phyloP scores from a whole-genome alignment of 108 stramenopile genomes.

The Conticribra guillardii region DNA sequence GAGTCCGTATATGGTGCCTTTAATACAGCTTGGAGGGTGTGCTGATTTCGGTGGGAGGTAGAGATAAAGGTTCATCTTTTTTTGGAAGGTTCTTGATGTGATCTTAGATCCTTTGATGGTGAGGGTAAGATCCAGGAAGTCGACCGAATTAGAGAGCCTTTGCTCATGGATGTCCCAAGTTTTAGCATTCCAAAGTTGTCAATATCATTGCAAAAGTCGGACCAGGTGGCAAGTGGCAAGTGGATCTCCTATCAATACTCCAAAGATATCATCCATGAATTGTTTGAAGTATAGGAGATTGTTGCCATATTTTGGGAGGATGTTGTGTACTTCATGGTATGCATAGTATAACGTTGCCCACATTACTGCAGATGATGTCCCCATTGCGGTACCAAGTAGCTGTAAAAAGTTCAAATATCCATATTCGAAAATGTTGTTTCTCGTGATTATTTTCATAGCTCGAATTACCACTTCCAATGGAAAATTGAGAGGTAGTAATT shows the following conservation, averaged over 20 bases:
- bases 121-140: no score
- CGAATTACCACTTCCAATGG: conserved; percentile 13
- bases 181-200: conserved; percentile 20
- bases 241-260: conserved; percentile 9
- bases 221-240: background rate
- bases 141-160: no score
- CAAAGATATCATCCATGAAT: conserved; percentile 34
- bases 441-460: conserved; percentile 29
- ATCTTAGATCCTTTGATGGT: no score
- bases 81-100: no score
- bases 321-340: conserved; percentile 18
- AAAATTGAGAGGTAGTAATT: conserved; percentile 8
- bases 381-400: conserved; percentile 19
- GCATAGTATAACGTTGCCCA: conserved; percentile 15
- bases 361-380: conserved; percentile 10
- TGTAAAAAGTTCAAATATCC: conserved; percentile 12
- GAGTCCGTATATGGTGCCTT: no score
- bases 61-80: no score
- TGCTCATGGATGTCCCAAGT: conserved; percentile 26
- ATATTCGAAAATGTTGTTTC: conserved; percentile 27
- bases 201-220: conserved; percentile 14
- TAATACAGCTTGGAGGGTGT: no score
- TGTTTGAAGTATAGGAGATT: conserved; percentile 17
- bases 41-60: no score
- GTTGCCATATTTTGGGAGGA: conserved; percentile 15